These are phyloP conservation scores for Pseudotsuga menziesii DNA, from an alignment of 75 land plant species.

Conservation along the genomic window DNA sequence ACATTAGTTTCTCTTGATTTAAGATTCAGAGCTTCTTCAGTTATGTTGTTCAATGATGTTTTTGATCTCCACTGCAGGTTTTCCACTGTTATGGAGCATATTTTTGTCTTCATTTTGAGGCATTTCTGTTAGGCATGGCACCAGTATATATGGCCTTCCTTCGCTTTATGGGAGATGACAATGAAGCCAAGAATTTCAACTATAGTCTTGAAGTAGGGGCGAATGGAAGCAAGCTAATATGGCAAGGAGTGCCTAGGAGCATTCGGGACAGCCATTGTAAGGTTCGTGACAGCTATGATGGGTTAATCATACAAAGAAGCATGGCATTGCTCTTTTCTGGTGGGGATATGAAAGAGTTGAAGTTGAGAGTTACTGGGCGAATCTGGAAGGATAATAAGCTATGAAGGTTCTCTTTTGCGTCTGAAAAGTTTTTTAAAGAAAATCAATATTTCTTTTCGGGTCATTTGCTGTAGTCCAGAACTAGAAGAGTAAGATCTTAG, in stretches of 20 bases:
- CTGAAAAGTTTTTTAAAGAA: no score
- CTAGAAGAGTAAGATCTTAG: no score
- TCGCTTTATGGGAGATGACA: constrained; percentile 62
- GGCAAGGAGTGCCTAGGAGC: constrained; percentile 65
- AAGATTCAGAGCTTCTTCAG: not conserved
- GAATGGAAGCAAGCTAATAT: constrained; percentile 44
- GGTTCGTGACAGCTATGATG: constrained; percentile 61
- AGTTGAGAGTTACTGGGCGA: constrained; percentile 53
- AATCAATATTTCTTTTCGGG: no score
- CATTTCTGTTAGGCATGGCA: constrained; percentile 57
- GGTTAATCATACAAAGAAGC: constrained; percentile 56
- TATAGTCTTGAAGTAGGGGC: constrained; percentile 58
- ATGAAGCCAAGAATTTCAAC: constrained; percentile 43
- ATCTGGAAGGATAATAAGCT: constrained; percentile 53
- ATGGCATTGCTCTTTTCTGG: constrained; percentile 65
- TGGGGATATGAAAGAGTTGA: constrained; percentile 55
- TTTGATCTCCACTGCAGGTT: constrained; percentile 38
- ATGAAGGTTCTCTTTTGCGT: no score
- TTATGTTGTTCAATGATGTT: not conserved
- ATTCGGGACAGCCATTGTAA: constrained; percentile 56
- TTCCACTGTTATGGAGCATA: constrained; percentile 96
- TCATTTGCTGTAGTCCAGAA: no score
- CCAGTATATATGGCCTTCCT: constrained; percentile 79
- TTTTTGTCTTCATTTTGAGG: constrained; percentile 68
- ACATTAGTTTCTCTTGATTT: no score